Percentiles rank a stretch among this genome's conserved stretches.
phyloP scores from a whole-genome alignment of 352 stramenopile genomes.

The Pythium aristosporum region DNA sequence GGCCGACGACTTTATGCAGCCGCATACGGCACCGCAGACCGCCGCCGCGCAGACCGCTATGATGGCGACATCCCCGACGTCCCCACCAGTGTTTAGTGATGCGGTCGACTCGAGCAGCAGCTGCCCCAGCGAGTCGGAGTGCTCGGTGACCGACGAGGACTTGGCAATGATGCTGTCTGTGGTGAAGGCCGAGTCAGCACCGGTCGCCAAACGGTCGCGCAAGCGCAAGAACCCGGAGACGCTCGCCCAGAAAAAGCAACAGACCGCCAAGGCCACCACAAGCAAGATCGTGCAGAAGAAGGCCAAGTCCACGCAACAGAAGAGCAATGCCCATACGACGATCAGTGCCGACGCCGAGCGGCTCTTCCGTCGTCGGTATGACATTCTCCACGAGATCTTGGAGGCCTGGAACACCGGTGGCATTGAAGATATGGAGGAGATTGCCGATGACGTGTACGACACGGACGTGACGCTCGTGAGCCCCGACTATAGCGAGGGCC shows the following conservation, averaged over 20 bases:
- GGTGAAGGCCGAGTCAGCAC: constrained; percentile 9
- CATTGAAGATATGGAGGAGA: constrained; percentile 83
- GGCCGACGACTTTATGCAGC: constrained; percentile 63
- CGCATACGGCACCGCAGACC: constrained; percentile 33
- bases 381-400: constrained; percentile 73
- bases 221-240: constrained; percentile 65
- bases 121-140: constrained; percentile 27
- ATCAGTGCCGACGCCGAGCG: constrained; percentile 52
- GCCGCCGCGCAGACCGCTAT: constrained; percentile 1
- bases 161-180: not conserved
- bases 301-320: constrained; percentile 17
- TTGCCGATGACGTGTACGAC: constrained; percentile 74
- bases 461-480: constrained; percentile 67
- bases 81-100: constrained; percentile 26
- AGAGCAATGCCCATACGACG: constrained; percentile 15
- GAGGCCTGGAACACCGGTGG: constrained; percentile 81
- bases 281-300: constrained; percentile 30
- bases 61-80: constrained; percentile 3
- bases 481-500: constrained; percentile 58
- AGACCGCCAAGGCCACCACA: constrained; percentile 9
- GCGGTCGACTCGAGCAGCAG: constrained; percentile 23
- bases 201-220: constrained; percentile 31
- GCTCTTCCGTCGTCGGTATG: constrained; percentile 61
- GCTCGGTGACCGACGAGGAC: constrained; percentile 24
- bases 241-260: constrained; percentile 16